Base-by-base conservation (phyloP, 2,329 filamentous ascomycete species). In the Colletotrichum zoysiae region DNA sequence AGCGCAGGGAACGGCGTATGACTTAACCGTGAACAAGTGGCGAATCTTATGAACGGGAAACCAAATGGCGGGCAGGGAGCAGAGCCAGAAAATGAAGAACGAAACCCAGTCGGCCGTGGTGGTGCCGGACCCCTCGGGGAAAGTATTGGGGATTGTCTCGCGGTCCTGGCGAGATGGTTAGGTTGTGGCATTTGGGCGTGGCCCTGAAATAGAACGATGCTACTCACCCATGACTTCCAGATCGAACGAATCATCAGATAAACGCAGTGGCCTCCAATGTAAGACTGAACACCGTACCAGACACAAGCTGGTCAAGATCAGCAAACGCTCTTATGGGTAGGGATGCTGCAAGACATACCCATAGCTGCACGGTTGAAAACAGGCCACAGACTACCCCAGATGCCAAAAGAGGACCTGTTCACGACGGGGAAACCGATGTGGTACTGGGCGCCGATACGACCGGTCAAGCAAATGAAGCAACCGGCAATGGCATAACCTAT, bases 381-480 rank as follows among this genome's bases (percentile, higher is more conserved):
- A 0, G 95, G 94, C 95, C 95, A 97, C 63, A 97, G 82, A 38
- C 91, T 91, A 1, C 95, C 95, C 93, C 93, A 97, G 67, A 97
- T 92, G 18, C 95, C 95, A 77, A 97, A 97, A 0, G 91, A 94
- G 0, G 93, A 86, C 67, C 95, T 87, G 75, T 87, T 89, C 42
- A 92, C 91, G 46, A 97, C 93, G 0, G 95, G 94, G 79, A 97
- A 97, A 1, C 93, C 92, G 74, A 97, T 93, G 79, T 97, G 94
- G 80, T 97, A 97, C 26, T 88, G 89, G 11, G 95, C 93, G 70
- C 95, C 95, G 61, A 97, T 95, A 60, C 94, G 90, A 74, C 93
- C 94, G 7, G 93, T 97, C 74, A 91, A 74, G 77, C 90, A 92
- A 74, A 97, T 87, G 81, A 97, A 97, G 78, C 83, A 84, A 42